phyloP scores from a whole-genome alignment of 257 asterid species.

The Solanum habrochaites region DNA sequence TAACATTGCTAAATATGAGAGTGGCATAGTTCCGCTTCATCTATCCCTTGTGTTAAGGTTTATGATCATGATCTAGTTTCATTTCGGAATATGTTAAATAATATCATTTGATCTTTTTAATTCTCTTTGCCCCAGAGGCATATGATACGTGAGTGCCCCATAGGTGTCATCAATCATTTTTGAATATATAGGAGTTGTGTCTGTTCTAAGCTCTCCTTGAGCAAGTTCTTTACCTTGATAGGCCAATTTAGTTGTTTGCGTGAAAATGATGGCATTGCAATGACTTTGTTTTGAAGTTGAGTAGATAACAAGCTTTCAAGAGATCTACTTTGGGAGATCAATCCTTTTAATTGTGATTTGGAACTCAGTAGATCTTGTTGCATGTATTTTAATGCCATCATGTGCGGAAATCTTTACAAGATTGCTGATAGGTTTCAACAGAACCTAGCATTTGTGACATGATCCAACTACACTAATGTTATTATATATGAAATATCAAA shows the following conservation, averaged over 20 bases:
- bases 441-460: not conserved
- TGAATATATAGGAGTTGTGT: not conserved
- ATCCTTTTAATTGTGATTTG: not conserved
- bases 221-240: not conserved
- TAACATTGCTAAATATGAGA: not conserved
- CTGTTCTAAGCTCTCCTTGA: not conserved
- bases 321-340: not conserved
- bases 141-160: not conserved
- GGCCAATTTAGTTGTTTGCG: not conserved
- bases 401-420: not conserved
- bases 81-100: not conserved
- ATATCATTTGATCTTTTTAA: not conserved
- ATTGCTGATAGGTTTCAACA: not conserved
- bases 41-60: not conserved
- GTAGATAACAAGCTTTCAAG: not conserved
- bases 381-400: not conserved
- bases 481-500: not conserved
- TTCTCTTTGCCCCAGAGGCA: not conserved
- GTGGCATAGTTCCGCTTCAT: not conserved
- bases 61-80: not conserved
- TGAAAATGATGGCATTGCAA: not conserved
- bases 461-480: not conserved
- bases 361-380: not conserved
- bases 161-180: not conserved
- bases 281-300: not conserved